Percentiles rank a stretch among this genome's conserved stretches.
Evolutionary conservation across 306 rosid genomes (phyloP).

Genomic region (Oemleria cerasiformis): DNA sequence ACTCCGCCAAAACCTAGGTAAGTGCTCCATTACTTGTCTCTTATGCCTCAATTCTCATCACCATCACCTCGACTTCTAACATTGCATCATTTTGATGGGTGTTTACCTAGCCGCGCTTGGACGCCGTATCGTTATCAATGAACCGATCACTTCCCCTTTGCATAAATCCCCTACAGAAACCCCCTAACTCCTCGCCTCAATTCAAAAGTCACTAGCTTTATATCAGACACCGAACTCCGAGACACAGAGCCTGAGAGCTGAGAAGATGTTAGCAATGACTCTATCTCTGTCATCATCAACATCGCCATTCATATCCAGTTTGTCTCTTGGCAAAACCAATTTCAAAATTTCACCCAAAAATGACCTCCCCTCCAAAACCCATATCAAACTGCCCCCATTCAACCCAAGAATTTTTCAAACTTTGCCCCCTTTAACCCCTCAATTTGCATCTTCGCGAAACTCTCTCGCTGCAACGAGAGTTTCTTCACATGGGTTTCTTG

Average conservation of each 20-base stretch:
- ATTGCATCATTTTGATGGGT: neutral
- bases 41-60: neutral
- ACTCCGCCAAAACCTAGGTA: conserved; percentile 29
- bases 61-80: too few relatives aligned
- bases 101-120: neutral
- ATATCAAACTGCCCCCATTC: conserved; percentile 11
- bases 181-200: neutral
- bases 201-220: neutral
- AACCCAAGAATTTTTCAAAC: conserved; percentile 29
- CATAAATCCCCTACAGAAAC: conserved; percentile 2
- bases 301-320: conserved; percentile 35
- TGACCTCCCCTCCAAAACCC: conserved; percentile 9
- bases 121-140: neutral
- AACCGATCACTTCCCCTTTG: neutral
- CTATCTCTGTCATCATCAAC: conserved; percentile 22
- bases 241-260: neutral
- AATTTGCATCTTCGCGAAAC: conserved; percentile 23
- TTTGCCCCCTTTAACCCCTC: conserved; percentile 17
- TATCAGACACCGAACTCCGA: neutral
- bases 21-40: conserved; percentile 22
- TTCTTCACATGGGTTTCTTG: conserved; percentile 41
- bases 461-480: conserved; percentile 25
- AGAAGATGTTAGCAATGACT: conserved; percentile 41
- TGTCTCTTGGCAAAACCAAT: conserved; percentile 38
- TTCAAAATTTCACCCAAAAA: conserved; percentile 29